These are phyloP conservation scores for Pseudonitzschia multistriata DNA, from an alignment of 108 stramenopile genomes.

Conservation along the genomic window DNA sequence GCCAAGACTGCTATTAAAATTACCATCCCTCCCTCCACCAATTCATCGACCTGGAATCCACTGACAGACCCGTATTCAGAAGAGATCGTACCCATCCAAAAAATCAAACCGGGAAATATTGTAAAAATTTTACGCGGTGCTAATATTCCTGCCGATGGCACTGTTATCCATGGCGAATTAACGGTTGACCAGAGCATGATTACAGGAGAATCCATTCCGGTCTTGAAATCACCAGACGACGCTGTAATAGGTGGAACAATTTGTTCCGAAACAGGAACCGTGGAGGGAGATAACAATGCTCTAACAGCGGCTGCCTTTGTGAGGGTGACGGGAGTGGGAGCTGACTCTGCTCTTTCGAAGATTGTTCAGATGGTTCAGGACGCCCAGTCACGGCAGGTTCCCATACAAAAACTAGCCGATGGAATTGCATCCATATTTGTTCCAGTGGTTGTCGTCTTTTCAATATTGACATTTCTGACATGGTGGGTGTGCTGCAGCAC, in stretches of 20 bases:
- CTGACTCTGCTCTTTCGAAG: slow-evolving; percentile 67
- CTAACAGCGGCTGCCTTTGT: slow-evolving; percentile 45
- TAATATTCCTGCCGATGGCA: slow-evolving; percentile 79
- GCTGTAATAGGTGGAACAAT: slow-evolving; percentile 71
- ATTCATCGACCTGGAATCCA: slow-evolving; percentile 22
- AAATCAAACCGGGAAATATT: slow-evolving; percentile 58
- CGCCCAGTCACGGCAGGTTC: slow-evolving; percentile 91
- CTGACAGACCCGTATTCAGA: slow-evolving; percentile 33
- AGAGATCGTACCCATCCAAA: slow-evolving; percentile 31
- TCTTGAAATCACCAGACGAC: slow-evolving; percentile 66
- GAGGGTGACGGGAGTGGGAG: slow-evolving; percentile 77
- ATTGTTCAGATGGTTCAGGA: slow-evolving; percentile 91
- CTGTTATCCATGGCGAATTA: slow-evolving; percentile 68
- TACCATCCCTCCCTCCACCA: not conserved
- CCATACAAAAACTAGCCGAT: slow-evolving; percentile 92
- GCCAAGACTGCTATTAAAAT: slow-evolving; percentile 45
- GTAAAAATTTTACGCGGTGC: slow-evolving; percentile 72
- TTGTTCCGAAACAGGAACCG: slow-evolving; percentile 38
- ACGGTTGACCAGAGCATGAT: slow-evolving; percentile 90
- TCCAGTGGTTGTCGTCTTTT: slow-evolving; percentile 72
- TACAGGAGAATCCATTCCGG: slow-evolving; percentile 91
- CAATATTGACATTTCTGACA: slow-evolving; percentile 64
- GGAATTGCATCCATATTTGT: slow-evolving; percentile 89
- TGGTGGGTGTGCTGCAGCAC: slow-evolving; percentile 56
- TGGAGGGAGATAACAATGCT: slow-evolving; percentile 28